Base-by-base conservation (phyloP, 2,329 filamentous ascomycete genomes). In the Mycosphaerella sp. region DNA sequence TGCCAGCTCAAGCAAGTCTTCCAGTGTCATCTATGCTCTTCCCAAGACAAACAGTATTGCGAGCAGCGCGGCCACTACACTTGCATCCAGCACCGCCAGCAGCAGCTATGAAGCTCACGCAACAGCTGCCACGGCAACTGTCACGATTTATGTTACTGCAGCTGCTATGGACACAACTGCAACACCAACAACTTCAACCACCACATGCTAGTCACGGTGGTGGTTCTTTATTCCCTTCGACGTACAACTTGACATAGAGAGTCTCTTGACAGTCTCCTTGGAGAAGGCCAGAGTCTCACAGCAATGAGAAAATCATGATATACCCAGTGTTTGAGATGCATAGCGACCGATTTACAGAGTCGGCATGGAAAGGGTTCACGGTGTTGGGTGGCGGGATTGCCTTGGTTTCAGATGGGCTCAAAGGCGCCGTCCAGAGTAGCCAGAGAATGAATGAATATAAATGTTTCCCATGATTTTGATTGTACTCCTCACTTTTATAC, bases 241-340 rank as follows among this genome's bases (percentile, higher is more conserved):
- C 26, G 48, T 45, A 45, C 48, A 45, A 11, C 4, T 51, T 51
- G 12, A 51, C 4, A 51, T 51, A 51, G 48, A 51, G 48, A 51
- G 48, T 45, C 48, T 51, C 48, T 44, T 41, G n/a, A 12, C 12
- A n/a, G 38, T 48, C 41, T 41, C 41, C 17, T 43, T 45, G 40
- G 26, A 44, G 48, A 34, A 51, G 41, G 21, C 31, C 40, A 44
- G 48, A 51, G 48, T 51, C 40, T 14, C 31, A 38, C 23, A 31
- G 48, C 31, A 45, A 51, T 40, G 48, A 51, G 31, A 45, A 31
- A 40, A 44, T 44, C 31, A 51, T 45, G 40, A 51, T 43, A 51
- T 51, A 51, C 48, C 47, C 47, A 49, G 47, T 29, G 31, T 21
- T 41, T 44, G 17, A 44, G 17, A 23, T 45, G 26, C 26, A 40